A percentile compares a stretch with the other conserved stretches of the same genome.
Evolutionary conservation across 108 stramenopile genomes (phyloP).

Genomic region (Nitzschia inconspicua): DNA sequence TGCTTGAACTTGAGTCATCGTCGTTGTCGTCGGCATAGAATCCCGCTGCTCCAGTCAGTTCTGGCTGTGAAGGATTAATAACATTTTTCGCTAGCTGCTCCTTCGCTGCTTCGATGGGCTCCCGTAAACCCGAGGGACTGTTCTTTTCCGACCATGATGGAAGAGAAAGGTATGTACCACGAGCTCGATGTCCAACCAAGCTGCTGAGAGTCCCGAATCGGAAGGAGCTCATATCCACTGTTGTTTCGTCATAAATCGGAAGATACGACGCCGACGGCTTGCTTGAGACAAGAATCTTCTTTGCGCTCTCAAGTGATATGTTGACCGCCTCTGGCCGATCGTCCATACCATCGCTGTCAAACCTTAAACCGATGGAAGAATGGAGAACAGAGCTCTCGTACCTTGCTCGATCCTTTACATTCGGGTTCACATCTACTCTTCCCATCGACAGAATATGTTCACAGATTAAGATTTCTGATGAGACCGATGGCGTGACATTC

Average conservation of each 20-base stretch:
- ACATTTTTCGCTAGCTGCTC: slow-evolving; percentile 10
- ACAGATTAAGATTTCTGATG: slow-evolving; percentile 46
- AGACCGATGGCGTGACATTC: not conserved
- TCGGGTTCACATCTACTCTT: slow-evolving; percentile 85
- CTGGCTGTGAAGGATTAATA: slow-evolving; percentile 29
- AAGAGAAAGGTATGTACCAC: slow-evolving; percentile 69
- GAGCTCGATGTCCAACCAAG: slow-evolving; percentile 63
- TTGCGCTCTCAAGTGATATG: slow-evolving; percentile 40
- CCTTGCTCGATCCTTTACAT: slow-evolving; percentile 95
- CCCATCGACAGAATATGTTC: slow-evolving; percentile 94
- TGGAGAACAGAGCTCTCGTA: slow-evolving; percentile 83
- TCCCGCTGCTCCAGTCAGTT: too few species aligned
- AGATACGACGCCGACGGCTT: slow-evolving; percentile 67
- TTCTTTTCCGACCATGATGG: slow-evolving; percentile 84
- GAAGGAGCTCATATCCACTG: slow-evolving; percentile 39
- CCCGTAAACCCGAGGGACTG: slow-evolving; percentile 77
- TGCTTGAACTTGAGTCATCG: slow-evolving; percentile 14
- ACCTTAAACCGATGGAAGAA: slow-evolving; percentile 42
- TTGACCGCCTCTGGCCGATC: slow-evolving; percentile 3
- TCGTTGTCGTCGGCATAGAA: slow-evolving; percentile 38
- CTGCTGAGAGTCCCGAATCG: slow-evolving; percentile 86
- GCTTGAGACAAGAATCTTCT: slow-evolving; percentile 42
- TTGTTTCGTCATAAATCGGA: slow-evolving; percentile 50
- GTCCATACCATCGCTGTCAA: slow-evolving; percentile 55
- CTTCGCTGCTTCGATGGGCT: slow-evolving; percentile 36